Conservation (phyloP, 345 rosid species). For the Syzygium jambos region DNA sequence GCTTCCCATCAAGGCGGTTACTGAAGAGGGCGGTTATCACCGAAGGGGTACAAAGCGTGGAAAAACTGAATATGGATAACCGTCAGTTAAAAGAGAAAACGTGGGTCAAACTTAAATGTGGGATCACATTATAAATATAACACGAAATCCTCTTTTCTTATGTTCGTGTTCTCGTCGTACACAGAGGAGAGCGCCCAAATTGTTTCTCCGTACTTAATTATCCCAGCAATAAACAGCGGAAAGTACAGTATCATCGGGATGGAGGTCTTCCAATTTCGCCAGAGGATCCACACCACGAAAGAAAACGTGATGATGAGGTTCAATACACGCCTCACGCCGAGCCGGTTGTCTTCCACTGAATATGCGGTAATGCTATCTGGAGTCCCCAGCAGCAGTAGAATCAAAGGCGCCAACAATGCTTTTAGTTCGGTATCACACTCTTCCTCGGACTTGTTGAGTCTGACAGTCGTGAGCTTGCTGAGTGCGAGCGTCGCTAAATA, state of each 20-base stretch:
- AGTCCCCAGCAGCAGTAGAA: conserved; percentile 8
- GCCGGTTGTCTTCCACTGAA: conserved; percentile 12
- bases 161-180: not conserved
- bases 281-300: not conserved
- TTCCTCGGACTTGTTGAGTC: not conserved
- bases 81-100: too few species aligned
- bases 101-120: too few species aligned
- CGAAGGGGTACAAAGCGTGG: too few species aligned
- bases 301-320: not conserved
- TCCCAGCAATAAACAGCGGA: conserved; percentile 7
- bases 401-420: conserved; percentile 10
- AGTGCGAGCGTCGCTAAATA: conserved; percentile 6
- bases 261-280: conserved; percentile 7
- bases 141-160: not conserved
- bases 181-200: conserved; percentile 4
- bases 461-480: conserved; percentile 6
- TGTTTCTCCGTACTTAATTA: conserved; percentile 2
- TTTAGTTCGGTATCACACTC: not conserved
- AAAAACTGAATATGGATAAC: too few species aligned
- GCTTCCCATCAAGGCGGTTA: too few species aligned
- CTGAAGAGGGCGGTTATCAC: too few species aligned
- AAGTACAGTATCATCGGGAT: not conserved
- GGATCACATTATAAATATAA: too few species aligned
- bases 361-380: conserved; percentile 19
- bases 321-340: conserved; percentile 6